A percentile compares a stretch with the other conserved stretches of the same genome.
phyloP scores from a whole-genome alignment of 129 eudicot genomes.

The Saussurea involucrata region DNA sequence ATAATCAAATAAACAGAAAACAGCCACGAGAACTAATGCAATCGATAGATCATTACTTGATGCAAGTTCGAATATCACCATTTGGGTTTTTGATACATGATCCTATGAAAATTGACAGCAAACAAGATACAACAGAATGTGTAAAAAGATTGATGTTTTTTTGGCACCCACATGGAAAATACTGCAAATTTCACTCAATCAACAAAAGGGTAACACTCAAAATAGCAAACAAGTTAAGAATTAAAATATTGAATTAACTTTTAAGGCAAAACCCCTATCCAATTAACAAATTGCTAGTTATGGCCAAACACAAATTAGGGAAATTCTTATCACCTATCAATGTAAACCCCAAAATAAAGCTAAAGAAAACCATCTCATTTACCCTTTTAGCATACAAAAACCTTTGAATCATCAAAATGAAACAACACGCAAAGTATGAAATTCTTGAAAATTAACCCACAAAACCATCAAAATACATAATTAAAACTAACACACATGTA shows the following conservation, averaged over 20 bases:
- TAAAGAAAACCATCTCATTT: conserved; percentile 2
- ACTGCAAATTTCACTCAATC: conserved; percentile 8
- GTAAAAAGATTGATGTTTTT: conserved; percentile 17
- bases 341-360: background rate
- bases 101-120: background rate
- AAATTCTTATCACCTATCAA: background rate
- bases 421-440: background rate
- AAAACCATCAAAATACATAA: conserved; percentile 11
- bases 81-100: background rate
- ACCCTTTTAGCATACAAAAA: background rate
- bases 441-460: background rate
- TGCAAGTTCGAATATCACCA: background rate
- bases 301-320: background rate
- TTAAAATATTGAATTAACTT: background rate
- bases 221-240: conserved; percentile 5
- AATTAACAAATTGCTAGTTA: conserved; percentile 2
- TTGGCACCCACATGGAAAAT: conserved; percentile 18
- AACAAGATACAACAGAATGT: conserved; percentile 2
- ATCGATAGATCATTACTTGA: background rate
- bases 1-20: background rate
- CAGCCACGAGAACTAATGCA: background rate
- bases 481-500: background rate
- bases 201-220: conserved; percentile 1
- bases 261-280: background rate
- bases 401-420: background rate